Percentiles rank a stretch among this genome's conserved stretches.
These are phyloP conservation scores for Ciborinia camelliae DNA, from an alignment of 2,329 filamentous ascomycete species.

Conservation along the genomic window DNA sequence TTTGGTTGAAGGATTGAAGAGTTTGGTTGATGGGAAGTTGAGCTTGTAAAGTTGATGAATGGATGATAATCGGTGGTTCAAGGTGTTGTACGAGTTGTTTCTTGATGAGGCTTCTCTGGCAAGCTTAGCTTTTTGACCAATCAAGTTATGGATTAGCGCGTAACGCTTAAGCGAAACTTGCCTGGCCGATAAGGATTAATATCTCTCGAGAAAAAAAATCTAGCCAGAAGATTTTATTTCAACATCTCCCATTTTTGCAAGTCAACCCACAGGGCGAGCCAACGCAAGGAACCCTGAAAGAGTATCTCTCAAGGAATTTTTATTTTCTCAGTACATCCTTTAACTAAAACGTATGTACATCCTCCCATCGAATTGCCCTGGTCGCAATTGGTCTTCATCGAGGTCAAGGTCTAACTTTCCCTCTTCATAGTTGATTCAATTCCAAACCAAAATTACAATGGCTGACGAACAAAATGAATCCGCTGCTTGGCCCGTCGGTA, in stretches of 20 bases:
- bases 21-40: slow-evolving; percentile 30
- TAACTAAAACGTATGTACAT: slow-evolving; percentile 17
- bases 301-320: slow-evolving; percentile 16
- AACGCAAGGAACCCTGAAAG: slow-evolving; percentile 58
- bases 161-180: slow-evolving; percentile 17
- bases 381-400: not conserved
- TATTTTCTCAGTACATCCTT: slow-evolving; percentile 5
- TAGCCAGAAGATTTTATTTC: slow-evolving; percentile 9
- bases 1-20: slow-evolving; percentile 27
- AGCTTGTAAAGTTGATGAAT: slow-evolving; percentile 32
- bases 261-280: slow-evolving; percentile 51
- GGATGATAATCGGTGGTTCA: slow-evolving; percentile 26
- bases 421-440: slow-evolving; percentile 12
- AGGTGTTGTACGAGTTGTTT: slow-evolving; percentile 23
- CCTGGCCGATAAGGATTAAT: slow-evolving; percentile 11
- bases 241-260: slow-evolving; percentile 15
- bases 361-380: not conserved
- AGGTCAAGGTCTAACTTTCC: slow-evolving; percentile 1
- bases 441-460: slow-evolving; percentile 29
- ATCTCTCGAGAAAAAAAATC: slow-evolving; percentile 11
- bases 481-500: slow-evolving; percentile 30
- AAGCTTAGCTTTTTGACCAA: slow-evolving; percentile 25
- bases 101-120: slow-evolving; percentile 26
- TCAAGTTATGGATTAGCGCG: slow-evolving; percentile 18
- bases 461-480: slow-evolving; percentile 38